Base-by-base conservation (phyloP, 2,329 filamentous ascomycete species). In the Neopestalotiopsis sp. region DNA sequence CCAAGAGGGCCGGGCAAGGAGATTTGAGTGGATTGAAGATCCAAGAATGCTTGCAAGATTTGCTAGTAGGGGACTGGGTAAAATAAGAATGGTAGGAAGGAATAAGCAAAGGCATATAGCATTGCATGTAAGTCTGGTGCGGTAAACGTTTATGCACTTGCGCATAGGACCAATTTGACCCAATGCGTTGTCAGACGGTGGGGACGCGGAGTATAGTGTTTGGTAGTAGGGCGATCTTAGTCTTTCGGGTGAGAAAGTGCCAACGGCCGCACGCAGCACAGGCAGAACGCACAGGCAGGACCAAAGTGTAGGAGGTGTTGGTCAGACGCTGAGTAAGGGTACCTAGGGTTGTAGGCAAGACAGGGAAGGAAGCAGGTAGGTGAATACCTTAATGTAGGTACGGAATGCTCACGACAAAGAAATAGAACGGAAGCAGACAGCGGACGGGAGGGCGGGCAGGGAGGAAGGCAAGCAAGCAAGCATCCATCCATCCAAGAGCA, bases 151-250 rank as follows among this genome's bases (percentile, higher is more conserved):
- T 30, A 66, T 66, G 63, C 63, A 24, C 63, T 17, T 45, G 32
- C 53, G 42, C 63, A 66, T 66, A 58, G 49, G 40, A 32, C 45
- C 20, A 66, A 32, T 40, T 49, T 3, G 49, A 57, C 49, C 63
- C 63, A 56, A 66, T 66, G 63, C 63, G 63, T 57, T 66, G 63
- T 24, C 63, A 66, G 30, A 57, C 63, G 45, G 63, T 66, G 63
- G 63, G 57, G 63, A 56, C 53, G 28, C 24, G 32, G 49, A 38
- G 38, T 66, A 66, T 66, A 56, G 45, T 66, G 32, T 56, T 45
- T 49, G 24, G 42, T 38, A 42, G 34, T 66, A 34, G 42, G 24
- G n/a, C 20, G 45, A 66, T 42, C 32, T 49, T 24, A 20, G 49
- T 57, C 34, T 30, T 34, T 12, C 12, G 59, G 32, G 57, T 34